Conservation (phyloP, 73 alveolate species). For the Effrenium voratum region DNA sequence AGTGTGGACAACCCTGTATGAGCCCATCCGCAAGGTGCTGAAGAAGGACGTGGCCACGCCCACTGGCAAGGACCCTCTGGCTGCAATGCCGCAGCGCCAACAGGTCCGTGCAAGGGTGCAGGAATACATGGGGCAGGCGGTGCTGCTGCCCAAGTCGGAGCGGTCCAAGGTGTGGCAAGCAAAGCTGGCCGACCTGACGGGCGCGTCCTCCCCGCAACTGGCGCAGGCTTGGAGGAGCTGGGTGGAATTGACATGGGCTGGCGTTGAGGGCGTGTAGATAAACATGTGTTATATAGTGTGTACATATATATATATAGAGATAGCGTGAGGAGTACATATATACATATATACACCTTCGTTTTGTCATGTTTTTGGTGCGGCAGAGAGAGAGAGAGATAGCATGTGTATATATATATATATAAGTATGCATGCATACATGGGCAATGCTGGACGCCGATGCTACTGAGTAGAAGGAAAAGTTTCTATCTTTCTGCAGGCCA, state of each 20-base stretch:
- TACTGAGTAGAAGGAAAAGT: background rate
- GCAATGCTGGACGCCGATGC: background rate
- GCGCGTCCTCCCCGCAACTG: background rate
- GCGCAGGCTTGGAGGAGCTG: background rate
- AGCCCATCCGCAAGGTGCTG: background rate
- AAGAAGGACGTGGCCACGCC: background rate
- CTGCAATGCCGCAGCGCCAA: background rate
- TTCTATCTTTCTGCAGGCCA: too few species aligned
- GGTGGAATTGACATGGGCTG: too few species aligned
- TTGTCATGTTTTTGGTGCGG: background rate
- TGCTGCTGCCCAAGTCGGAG: background rate
- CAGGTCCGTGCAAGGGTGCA: background rate
- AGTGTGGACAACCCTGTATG: background rate
- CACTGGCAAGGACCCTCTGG: background rate
- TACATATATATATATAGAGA: background rate
- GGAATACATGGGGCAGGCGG: background rate
- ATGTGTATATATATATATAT: too few species aligned
- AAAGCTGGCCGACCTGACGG: background rate
- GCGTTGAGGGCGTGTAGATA: too few species aligned
- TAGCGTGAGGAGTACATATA: background rate
- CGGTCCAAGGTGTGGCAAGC: background rate
- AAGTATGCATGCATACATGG: background rate
- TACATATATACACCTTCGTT: background rate
- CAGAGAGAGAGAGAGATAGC: background rate
- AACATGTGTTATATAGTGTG: too few species aligned